Evolutionary conservation across 2,329 filamentous ascomycete species (phyloP), one percentile per base, ranked within the genome.

Genomic region (Elsinoe perseae): DNA sequence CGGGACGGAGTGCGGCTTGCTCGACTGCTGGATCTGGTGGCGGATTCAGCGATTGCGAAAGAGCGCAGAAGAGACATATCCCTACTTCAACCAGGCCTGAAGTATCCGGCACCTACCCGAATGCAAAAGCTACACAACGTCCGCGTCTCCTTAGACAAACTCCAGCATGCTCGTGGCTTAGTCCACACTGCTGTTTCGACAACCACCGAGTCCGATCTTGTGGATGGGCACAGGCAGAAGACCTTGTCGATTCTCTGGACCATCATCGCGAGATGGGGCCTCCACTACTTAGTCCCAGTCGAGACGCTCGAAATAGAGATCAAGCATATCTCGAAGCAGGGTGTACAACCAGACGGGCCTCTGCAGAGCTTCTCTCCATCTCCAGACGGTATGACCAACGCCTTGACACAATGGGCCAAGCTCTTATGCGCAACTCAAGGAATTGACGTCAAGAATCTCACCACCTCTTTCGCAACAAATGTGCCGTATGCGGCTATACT

Each of bases 191-290:
- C 77, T 10, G 65, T 74, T 4, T 66, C 69, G 20, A 70, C 72
- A 30, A 68, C 83, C 32, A 73, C 68, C 12, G 74, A 81, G 0
- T 77, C 80, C 36, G 80, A 85, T 56, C 77, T 85, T 46, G 80
- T 85, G 5, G 77, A 84, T 61, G 82, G 82, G 2, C 80, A 84
- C 61, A 77, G 82, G 7, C 82, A 85, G 63, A 84, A 81, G 66
- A 85, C 81, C 0, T 72, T 85, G 43, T 76, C 75, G 4, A 70
- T 85, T 8, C 71, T 86, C 4, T 84, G 81, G 81, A 72, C 73
- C 2, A 70, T 85, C 20, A 76, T 84, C 34, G 77, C 78, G 38
- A 76, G 75, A 65, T 80, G 77, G 70, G 80, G 80, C 1, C 68
- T 84, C 6, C 66, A 70, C 4, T 70, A 67, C 5, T 70, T 85